Percentiles rank a stretch among this genome's conserved stretches.
phyloP scores from a whole-genome alignment of 495 filamentous ascomycete genomes.

The Hypoxylon rickii region DNA sequence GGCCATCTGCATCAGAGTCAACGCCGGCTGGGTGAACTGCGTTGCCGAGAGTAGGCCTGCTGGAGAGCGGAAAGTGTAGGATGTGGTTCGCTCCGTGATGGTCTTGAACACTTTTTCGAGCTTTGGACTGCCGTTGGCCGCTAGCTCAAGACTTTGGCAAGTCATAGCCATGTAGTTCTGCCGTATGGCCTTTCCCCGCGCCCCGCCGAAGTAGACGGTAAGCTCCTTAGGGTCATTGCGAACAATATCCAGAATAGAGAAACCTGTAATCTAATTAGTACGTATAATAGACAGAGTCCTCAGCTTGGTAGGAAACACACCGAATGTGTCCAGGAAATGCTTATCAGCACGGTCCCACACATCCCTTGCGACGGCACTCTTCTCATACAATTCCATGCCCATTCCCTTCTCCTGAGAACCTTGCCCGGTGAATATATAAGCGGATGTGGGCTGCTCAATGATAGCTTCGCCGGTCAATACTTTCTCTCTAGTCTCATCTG shows the following conservation, averaged over 20 bases:
- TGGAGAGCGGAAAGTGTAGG: constrained; percentile 86
- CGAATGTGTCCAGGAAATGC: constrained; percentile 91
- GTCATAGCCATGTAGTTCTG: constrained; percentile 95
- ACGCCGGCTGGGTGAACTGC: constrained; percentile 88
- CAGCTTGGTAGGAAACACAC: constrained; percentile 45
- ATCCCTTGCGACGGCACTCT: constrained; percentile 79
- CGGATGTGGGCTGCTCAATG: constrained; percentile 82
- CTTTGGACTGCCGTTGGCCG: constrained; percentile 76
- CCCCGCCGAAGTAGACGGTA: constrained; percentile 87
- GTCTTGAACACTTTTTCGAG: constrained; percentile 94
- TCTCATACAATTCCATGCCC: constrained; percentile 89
- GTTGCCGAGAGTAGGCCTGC: constrained; percentile 85
- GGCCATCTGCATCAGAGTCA: constrained; percentile 91
- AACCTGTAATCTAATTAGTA: constrained; percentile 54
- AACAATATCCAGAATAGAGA: constrained; percentile 87
- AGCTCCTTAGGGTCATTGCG: constrained; percentile 92
- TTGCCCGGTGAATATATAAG: constrained; percentile 89
- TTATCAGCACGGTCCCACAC: constrained; percentile 89
- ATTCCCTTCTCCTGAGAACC: constrained; percentile 90
- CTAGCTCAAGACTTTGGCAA: constrained; percentile 71
- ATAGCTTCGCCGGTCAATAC: constrained; percentile 82
- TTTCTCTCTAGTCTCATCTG: constrained; percentile 81
- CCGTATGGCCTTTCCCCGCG: constrained; percentile 83
- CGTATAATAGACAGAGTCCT: constrained; percentile 1
- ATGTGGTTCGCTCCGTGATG: constrained; percentile 75